Evolutionary conservation across 2,329 filamentous ascomycete genomes (phyloP), one percentile per base, ranked within the genome.

Genomic region (Alternaria incomplexa): DNA sequence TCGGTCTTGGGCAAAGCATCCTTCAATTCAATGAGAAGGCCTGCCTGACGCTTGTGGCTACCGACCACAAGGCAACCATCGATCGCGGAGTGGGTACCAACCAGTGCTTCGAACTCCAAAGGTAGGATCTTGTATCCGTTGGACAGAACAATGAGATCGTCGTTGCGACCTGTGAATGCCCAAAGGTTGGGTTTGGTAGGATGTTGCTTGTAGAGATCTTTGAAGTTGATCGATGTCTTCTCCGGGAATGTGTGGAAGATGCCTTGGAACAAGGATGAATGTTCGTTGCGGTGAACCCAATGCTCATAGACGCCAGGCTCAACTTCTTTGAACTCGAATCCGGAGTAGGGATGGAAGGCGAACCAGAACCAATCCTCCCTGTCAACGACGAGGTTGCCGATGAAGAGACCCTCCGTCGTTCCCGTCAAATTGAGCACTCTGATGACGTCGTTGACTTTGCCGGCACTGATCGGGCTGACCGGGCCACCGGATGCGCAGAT

Each of bases 401-500:
- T 68, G 53, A 73, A 73, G 7, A 69, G 56, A 2, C 67, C 69
- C 53, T 74, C 72, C 1, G 72, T 74, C 6, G 69, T 70, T 0
- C 72, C 72, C 3, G 69, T 73, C 28, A 72, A 44, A 17, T 71
- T 70, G 7, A 70, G 57, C 7, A 73, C 66, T 25, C 61, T 56
- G 44, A 71, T 64, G 3, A 69, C 57, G 2, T 65, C 53, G 44
- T 70, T 66, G 28, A 73, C 65, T 47, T 67, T 67, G 30, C 63
- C 65, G 26, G 64, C 69, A 51, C 67, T 68, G 13, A 46, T 32
- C 46, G 66, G 59, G 47, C 60, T 67, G 45, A 70, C 63, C 10
- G 71, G 80, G 60, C 74, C 69, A 4, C 79, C 79, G 25, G 79
- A 81, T 15, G 78, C 79, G 40, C 78, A 79, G 13, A 71, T 72